Evolutionary conservation across 2,329 filamentous ascomycete species (phyloP), one percentile per base, ranked within the genome.

Genomic region (Penicillium sp.): DNA sequence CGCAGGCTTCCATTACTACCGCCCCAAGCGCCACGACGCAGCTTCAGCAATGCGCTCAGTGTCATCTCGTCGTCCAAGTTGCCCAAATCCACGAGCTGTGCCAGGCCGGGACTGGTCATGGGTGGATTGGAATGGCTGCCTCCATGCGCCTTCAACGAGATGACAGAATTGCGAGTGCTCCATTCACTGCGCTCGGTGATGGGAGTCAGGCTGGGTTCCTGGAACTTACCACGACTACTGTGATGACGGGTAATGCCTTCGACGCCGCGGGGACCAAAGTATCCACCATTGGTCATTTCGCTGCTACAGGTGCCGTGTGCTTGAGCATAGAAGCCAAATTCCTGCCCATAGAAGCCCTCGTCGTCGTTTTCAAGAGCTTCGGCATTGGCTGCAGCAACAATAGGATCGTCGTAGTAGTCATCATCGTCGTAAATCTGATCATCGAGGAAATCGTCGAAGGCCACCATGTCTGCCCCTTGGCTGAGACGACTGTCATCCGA

Each of bases 121-220:
- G 82, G 77, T 58, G 73, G 78, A 42, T 79, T 85, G 58, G 81
- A 85, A 57, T 74, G 75, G 3, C 74, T 67, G 3, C 70, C 68
- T 1, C 76, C 75, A 47, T 86, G 85, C 35, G 87, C 78, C 7
- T 81, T 82, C 62, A 94, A 79, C 59, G 89, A 91, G 79, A 96
- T 90, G 59, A 96, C 86, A 0, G 91, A 96, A 73, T 97, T 98
- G 47, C 95, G 87, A 60, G 96, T 96, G 43, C 92, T 96, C 80
- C 96, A 97, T 76, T 99, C 95, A 60, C 91, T 96, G 12, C 93
- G 86, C 74, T 98, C 95, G 0, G 94, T 98, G 68, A 99, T 98
- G 5, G 95, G 95, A 1, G 95, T 98, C 50, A 99, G 80, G 69
- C 95, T 97, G 1, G 95, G 94, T 73, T 97, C 94, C 42, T 90